Conservation (phyloP, 2,329 filamentous ascomycete genomes). For the Aspergillus candidus region DNA sequence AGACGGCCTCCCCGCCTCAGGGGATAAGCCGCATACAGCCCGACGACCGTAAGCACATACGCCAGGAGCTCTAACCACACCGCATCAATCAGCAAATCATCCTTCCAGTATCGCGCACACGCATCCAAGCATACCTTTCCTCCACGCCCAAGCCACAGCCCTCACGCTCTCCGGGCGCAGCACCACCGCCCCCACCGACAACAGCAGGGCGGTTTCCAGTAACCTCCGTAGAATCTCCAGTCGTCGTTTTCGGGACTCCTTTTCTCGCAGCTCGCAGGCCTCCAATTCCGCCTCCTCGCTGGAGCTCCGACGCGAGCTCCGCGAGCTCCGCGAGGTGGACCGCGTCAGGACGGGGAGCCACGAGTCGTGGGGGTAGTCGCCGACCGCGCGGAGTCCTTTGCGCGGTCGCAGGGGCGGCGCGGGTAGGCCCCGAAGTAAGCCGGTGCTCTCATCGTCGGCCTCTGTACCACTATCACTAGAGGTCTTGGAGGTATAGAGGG, state of each 20-base stretch:
- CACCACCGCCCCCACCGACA: conserved; percentile 46
- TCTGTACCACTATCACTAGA: conserved; percentile 89
- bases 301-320: conserved; percentile 26
- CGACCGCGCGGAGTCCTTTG: conserved; percentile 63
- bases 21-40: conserved; percentile 49
- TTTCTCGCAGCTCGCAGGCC: conserved; percentile 17
- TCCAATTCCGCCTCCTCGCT: conserved; percentile 25
- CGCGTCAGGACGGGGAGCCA: conserved; percentile 28
- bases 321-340: conserved; percentile 20
- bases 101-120: no score
- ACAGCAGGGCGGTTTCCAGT: conserved; percentile 51
- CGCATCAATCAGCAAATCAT: conserved; percentile 9
- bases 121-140: conserved; percentile 26
- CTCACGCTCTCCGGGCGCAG: conserved; percentile 28
- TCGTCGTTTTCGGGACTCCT: conserved; percentile 28
- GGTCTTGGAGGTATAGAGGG: conserved; percentile 49
- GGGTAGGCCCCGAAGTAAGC: conserved; percentile 73
- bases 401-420: conserved; percentile 66
- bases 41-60: conserved; percentile 25
- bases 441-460: conserved; percentile 80
- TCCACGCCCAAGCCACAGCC: conserved; percentile 31
- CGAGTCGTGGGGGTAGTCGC: conserved; percentile 19
- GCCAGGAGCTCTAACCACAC: conserved; percentile 27
- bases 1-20: conserved; percentile 31
- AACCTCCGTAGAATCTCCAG: conserved; percentile 43